Evolutionary conservation across 352 stramenopile species (phyloP), one percentile per base, ranked within the genome.

Genomic region (Lagenidium sp.): DNA sequence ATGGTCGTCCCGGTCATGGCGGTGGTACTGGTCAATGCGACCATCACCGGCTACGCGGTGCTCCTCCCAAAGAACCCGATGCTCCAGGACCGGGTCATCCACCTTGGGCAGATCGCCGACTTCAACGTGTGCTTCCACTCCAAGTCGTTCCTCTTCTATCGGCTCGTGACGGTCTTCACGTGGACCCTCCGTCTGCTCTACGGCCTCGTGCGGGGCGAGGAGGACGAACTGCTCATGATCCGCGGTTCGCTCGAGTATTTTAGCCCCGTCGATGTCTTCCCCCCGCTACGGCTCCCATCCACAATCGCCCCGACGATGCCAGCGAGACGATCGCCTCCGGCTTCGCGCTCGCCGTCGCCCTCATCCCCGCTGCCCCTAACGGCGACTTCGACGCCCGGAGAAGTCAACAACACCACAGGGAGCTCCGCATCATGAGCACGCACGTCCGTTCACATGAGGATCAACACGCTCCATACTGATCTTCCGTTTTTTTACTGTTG

Each of bases 221-320:
- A 73, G 35, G 44, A 65, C 34, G 55, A 76, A 40, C 47, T 76
- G 11, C 64, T 47, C 12, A 63, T 60, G 16, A 60, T 76, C 24
- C 57, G 61, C 4, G 67, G 67, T 2, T 55, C 40, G 6, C 42
- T 79, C 26, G 55, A 71, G 21, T 79, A 79, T 37, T 66, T 62
- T 26, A 68, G 57, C 13, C 61, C 63, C 2, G 59, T 76, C 23
- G 61, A 79, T 18, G 72, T 62, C n/a, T 69, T 79, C 37, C 55
- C 58, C 2, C 50, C 55, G 12, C 39, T 60, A 4, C 28, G 21
- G 20, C 35, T n/a, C n/a, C n/a, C n/a, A n/a, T n/a, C n/a, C n/a
- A n/a, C n/a, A n/a, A n/a, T n/a, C n/a, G n/a, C n/a, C n/a, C n/a
- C n/a, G n/a, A n/a, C n/a, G n/a, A n/a, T n/a, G n/a, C n/a, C n/a